Percentiles rank a stretch among this genome's conserved stretches.
Conservation (phyloP, 352 stramenopile genomes). For the Pseudoperonospora humuli region DNA sequence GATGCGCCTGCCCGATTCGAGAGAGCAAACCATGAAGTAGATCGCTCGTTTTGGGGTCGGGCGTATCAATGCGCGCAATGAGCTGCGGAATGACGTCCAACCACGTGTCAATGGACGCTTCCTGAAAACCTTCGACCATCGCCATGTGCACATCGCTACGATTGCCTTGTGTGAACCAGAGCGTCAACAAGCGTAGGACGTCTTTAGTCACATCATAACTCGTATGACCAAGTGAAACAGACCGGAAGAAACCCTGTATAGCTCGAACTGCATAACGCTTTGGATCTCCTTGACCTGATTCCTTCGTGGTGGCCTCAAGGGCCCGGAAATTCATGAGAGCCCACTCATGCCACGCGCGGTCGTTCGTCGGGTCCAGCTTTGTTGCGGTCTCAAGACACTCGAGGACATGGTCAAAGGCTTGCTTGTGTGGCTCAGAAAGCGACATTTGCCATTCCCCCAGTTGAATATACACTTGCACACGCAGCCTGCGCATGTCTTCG, state of each 20-base stretch:
- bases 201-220: conserved; percentile 93
- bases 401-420: conserved; percentile 72
- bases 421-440: conserved; percentile 59
- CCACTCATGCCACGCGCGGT: conserved; percentile 98
- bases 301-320: conserved; percentile 54
- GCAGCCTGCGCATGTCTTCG: conserved; percentile 68
- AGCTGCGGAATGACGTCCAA: conserved; percentile 97
- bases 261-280: conserved; percentile 87
- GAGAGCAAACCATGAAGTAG: conserved; percentile 85
- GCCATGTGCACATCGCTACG: conserved; percentile 81
- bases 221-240: conserved; percentile 94
- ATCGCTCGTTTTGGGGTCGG: conserved; percentile 70
- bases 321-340: conserved; percentile 95
- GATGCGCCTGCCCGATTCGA: conserved; percentile 91
- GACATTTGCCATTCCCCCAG: conserved; percentile 82
- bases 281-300: conserved; percentile 37
- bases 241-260: conserved; percentile 96
- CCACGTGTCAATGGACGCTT: conserved; percentile 97
- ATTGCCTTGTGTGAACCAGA: conserved; percentile 97
- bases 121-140: conserved; percentile 84
- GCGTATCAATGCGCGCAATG: conserved; percentile 89
- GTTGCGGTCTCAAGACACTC: conserved; percentile 77
- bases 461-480: conserved; percentile 84
- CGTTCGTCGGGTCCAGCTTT: conserved; percentile 84
- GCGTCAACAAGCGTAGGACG: conserved; percentile 96